Base-by-base conservation (phyloP, 768 basidiomycete genomes). In the Podaxis pistillaris region DNA sequence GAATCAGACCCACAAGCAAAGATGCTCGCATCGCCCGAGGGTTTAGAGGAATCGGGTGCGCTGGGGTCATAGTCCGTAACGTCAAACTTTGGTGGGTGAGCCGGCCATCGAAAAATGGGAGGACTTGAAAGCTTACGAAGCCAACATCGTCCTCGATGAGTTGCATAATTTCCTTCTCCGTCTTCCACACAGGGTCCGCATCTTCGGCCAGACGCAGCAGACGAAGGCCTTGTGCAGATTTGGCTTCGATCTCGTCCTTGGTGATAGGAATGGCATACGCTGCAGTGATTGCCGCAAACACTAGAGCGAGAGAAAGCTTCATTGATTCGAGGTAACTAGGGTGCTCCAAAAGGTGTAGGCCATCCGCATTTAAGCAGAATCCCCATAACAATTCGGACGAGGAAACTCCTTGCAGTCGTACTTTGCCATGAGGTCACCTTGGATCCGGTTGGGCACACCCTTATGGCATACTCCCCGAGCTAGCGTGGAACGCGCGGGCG, bases 181-280 rank as follows among this genome's bases (percentile, higher is more conserved):
- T 70, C 57, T 69, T 73, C 75, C 73, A 75, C 1, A 72, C 71
- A 6, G 74, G 72, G 13, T 73, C 72, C 4, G 61, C 70, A n/a
- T 61, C 70, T 22, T 71, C 68, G 15, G 67, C 66, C 38, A 75
- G 66, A 56, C 71, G 69, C 19, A 77, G 62, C 19, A 76, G 69
- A 46, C 71, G 73, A 33, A 76, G 68, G 3, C 74, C 74, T 47
- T 74, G 64, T 8, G 69, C 72, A n/a, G 68, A 53, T 56, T 76
- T 75, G 44, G 66, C 66, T 41, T 66, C 60, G 46, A 74, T 56
- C 55, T 72, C 70, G 4, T 65, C 56, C 11, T 62, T 38, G 4
- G 69, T 64, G 33, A 72, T 68, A 11, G 63, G 59, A 52, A 65
- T 62, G n/a, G 63, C 58, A 33, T 41, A 56, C 11, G 30, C 40